Percentiles rank a stretch among this genome's conserved stretches.
Evolutionary conservation across 208 protist genomes (phyloP).

Genomic region (Histomonas meleagridis): DNA sequence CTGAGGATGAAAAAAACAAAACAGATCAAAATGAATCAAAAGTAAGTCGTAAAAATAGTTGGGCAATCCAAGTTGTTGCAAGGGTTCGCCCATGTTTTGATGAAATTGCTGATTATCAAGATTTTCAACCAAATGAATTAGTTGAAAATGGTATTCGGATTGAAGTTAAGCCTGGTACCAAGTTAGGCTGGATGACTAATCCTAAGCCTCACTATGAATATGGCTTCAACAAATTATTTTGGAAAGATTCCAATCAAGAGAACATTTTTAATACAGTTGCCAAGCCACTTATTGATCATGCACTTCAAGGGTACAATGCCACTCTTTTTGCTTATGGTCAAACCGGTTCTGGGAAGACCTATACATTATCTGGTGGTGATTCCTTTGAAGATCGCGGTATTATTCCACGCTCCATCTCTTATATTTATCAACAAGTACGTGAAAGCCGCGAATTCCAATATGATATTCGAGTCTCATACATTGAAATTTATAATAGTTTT

Average conservation of each 20-base stretch:
- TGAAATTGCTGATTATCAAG: not conserved
- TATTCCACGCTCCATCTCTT: not conserved
- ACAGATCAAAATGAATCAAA: too few species aligned
- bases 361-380: constrained; percentile 20
- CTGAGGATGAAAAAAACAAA: too few species aligned
- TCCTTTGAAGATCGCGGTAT: not conserved
- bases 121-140: not conserved
- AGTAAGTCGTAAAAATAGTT: too few species aligned
- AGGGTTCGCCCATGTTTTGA: not conserved
- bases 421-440: constrained; percentile 4
- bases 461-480: constrained; percentile 39
- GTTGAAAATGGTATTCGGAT: not conserved
- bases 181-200: not conserved
- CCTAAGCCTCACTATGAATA: not conserved
- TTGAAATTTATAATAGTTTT: constrained; percentile 53
- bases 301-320: not conserved
- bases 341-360: constrained; percentile 33
- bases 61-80: not conserved
- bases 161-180: not conserved
- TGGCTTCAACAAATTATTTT: not conserved
- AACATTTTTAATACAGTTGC: not conserved
- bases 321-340: constrained; percentile 35
- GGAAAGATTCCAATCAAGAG: not conserved
- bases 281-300: not conserved
- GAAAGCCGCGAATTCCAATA: not conserved